Evolutionary conservation across 129 eudicot genomes (phyloP), one percentile per base, ranked within the genome.

Genomic region (Flaveria sonorensis): DNA sequence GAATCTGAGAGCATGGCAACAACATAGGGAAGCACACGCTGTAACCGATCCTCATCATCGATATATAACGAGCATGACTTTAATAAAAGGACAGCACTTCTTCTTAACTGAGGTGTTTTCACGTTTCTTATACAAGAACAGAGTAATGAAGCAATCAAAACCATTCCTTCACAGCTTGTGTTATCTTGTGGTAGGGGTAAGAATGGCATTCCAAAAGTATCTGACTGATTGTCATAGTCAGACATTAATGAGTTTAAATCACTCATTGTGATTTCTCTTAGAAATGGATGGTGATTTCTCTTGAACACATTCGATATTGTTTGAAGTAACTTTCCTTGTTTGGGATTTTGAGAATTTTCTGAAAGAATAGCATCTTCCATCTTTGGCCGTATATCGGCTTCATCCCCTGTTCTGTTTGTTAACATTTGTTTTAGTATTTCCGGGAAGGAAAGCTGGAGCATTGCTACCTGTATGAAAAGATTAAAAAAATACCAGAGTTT

Each of bases 101-200:
- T 85, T 87, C 96, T 86, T 72, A 91, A 68, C 66, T 89, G 96
- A 66, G 97, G 99, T 81, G 88, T 87, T 84, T 87, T 94, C 56
- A 94, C 96, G 77, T 94, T 94, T 20, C 99, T 91, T 68, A 94
- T 87, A 78, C 93, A 91, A 13, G 99, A 86, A 78, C 99, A 94
- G 26, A 94, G 92, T 32, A 94, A 92, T 51, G 99, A 94, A 18
- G 99, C 96, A 43, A 94, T 91, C 57, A 94, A 81, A 53, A 94
- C 96, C 99, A 94, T 89, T 51, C 97, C 99, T 90, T 91, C 99
- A 71, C 99, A 94, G 68, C 92, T 89, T 72, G 84, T 74, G 63
- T 77, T 81, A 55, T 94, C 99, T 46, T 86, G 89, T 77, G 99
- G 99, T 73, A 91, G 32, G 76, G 92, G 92, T 71, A 87, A 68